Evolutionary conservation across 2,329 filamentous ascomycete genomes (phyloP), one percentile per base, ranked within the genome.

Genomic region (Fusarium armeniacum): DNA sequence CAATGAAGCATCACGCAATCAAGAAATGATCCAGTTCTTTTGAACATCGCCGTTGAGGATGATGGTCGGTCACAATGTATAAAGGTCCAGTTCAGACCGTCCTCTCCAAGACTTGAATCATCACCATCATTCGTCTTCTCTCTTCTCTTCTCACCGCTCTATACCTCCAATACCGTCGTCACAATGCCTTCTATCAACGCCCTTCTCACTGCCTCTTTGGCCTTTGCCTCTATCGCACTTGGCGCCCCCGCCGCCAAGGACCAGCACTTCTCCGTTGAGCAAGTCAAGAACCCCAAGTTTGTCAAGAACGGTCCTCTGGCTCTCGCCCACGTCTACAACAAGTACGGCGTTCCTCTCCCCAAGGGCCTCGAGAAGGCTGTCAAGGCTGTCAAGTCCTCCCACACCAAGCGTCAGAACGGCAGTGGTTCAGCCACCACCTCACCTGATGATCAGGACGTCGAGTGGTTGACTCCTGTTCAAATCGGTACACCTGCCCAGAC

Each of bases 401-500:
- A 54, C 49, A 43, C 52, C 30, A 76, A 74, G 70, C 75, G 77
- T 41, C 67, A 67, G 49, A 78, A 58, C 5, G 80, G 79, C 52
- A 79, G 73, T 22, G 78, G 67, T 4, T 61, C 41, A 6, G 65
- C 16, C 4, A 51, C 55, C 4, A 74, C 74, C 40, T 72, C 58
- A 0, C 79, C 80, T 2, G 54, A 73, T 28, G 47, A 73, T 5
- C 66, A 73, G 53, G 81, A 82, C n/a, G 35, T 67, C 22, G 80
- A 82, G 70, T 83, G 80, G 67, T 60, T 82, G 52, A 77, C 77
- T 5, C 79, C 80, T 7, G 79, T 83, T 15, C 73, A 79, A 40
- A 80, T 83, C n/a, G 82, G 82, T 16, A 81, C 80, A 8, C 82
- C 82, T 11, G 76, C 80, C 6, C 80, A 84, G 69, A 81, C 78